Base-by-base conservation (phyloP, 1,284 basidiomycete genomes). In the Fomitopsis palustris region DNA sequence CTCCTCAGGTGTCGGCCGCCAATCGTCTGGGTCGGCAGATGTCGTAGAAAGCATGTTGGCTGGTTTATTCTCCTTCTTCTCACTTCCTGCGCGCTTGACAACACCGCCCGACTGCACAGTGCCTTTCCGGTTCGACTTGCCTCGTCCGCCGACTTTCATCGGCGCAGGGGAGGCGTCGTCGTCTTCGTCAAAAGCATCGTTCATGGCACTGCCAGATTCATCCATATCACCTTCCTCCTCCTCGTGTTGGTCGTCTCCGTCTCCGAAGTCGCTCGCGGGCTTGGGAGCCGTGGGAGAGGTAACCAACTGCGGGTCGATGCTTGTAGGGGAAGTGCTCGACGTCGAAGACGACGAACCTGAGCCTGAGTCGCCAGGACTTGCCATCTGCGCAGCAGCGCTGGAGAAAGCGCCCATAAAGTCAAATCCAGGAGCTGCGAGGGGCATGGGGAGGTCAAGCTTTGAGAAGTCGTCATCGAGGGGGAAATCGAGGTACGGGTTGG, bases 1-100 rank as follows among this genome's bases (percentile, higher is more conserved):
- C 67, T 96, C 95, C 67, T 98, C 95, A 0, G 95, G 90, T 17
- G 87, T 85, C 1, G 92, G 92, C 58, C 90, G 81, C 90, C 90
- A 92, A 64, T 91, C 90, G 57, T 87, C 87, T 4, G 85, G 72
- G 53, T 85, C 83, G 25, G 33, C 43, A n/a, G 59, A 82, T 74
- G 49, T 85, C 76, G 61, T 83, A 74, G 41, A 77, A 63, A 63
- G 69, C 67, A 60, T 71, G 65, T 55, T 73, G 74, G 45, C 69
- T 69, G 62, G 72, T 71, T 62, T 72, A 61, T 63, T 65, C 65
- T 66, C 70, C 62, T 67, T 70, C 63, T 65, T 69, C 67, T 81
- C 80, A 38, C 65, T 55, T 19, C 71, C 64, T 0, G 74, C 61
- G 67, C 86, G 87, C 74, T 88, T 90, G 53, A 79, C 75, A 60